A percentile compares a stretch with the other conserved stretches of the same genome.
These are phyloP conservation scores for Trichoderma endophyticum DNA, from an alignment of 2,329 filamentous ascomycete species.

Conservation along the genomic window DNA sequence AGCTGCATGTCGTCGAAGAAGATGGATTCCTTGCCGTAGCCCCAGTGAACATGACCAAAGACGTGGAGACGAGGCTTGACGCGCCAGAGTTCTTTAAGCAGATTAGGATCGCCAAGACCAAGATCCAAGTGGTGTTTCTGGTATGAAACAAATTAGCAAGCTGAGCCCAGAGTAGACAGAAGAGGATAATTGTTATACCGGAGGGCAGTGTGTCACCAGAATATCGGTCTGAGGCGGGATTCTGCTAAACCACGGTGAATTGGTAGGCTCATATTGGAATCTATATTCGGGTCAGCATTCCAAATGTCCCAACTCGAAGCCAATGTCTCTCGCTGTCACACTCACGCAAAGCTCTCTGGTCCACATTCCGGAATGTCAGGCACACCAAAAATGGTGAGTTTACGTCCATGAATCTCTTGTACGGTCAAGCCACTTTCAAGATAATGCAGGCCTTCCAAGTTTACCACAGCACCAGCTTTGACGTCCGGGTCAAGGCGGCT, in stretches of 20 bases:
- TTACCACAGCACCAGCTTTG: slow-evolving; percentile 48
- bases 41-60: slow-evolving; percentile 82
- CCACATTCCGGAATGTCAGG: slow-evolving; percentile 77
- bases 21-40: slow-evolving; percentile 64
- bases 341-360: slow-evolving; percentile 61
- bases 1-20: slow-evolving; percentile 73
- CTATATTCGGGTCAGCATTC: slow-evolving; percentile 29
- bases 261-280: slow-evolving; percentile 68
- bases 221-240: slow-evolving; percentile 73
- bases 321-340: background rate
- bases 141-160: background rate
- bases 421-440: slow-evolving; percentile 66
- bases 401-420: slow-evolving; percentile 58
- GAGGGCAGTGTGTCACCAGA: slow-evolving; percentile 77
- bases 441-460: slow-evolving; percentile 70
- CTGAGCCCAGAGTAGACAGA: background rate
- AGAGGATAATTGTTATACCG: slow-evolving; percentile 41
- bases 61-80: slow-evolving; percentile 73
- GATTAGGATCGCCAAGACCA: slow-evolving; percentile 65
- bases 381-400: slow-evolving; percentile 67
- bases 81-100: slow-evolving; percentile 71
- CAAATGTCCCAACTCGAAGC: background rate
- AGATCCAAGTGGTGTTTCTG: slow-evolving; percentile 66
- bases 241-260: slow-evolving; percentile 69
- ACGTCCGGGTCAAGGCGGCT: slow-evolving; percentile 58